A percentile compares a stretch with the other conserved stretches of the same genome.
phyloP scores from a whole-genome alignment of 192 early-diverging fungal genomes.

The Linderina pennispora region DNA sequence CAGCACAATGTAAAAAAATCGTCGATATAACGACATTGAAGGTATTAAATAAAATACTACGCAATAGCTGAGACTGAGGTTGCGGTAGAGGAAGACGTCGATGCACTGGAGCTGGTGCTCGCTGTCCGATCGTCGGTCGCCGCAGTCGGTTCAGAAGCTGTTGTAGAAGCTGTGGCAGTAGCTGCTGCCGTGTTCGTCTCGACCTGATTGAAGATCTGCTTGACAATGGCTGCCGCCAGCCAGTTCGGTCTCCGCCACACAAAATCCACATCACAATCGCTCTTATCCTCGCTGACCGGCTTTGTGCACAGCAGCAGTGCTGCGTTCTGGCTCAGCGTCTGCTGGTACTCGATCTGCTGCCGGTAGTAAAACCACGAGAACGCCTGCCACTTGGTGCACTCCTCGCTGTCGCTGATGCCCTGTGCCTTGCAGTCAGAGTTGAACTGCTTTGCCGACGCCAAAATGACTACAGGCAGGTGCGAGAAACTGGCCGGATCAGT shows the following conservation, averaged over 20 bases:
- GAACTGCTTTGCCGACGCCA: constrained; percentile 37
- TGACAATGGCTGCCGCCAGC: constrained; percentile 33
- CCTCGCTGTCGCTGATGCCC: constrained; percentile 21
- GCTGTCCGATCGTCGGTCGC: too few species aligned
- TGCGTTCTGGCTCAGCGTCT: constrained; percentile 45
- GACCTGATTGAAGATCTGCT: constrained; percentile 19
- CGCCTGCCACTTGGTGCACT: constrained; percentile 48
- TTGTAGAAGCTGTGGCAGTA: not conserved
- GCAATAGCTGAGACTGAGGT: too few species aligned
- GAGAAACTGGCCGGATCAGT: constrained; percentile 8
- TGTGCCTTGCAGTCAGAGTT: constrained; percentile 34
- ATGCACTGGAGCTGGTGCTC: not conserved
- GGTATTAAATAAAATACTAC: too few species aligned
- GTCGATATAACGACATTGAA: too few species aligned
- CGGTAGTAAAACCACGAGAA: constrained; percentile 47
- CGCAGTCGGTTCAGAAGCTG: not conserved
- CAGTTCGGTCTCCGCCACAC: constrained; percentile 43
- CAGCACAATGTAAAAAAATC: too few species aligned
- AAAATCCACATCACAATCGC: constrained; percentile 29
- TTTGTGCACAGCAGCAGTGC: constrained; percentile 32
- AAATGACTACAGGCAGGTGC: constrained; percentile 26
- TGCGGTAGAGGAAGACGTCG: not conserved
- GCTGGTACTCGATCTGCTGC: constrained; percentile 48
- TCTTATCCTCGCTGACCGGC: constrained; percentile 20
- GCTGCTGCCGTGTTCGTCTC: not conserved